phyloP scores from a whole-genome alignment of 257 asterid species.

The Pogostemon cablin region DNA sequence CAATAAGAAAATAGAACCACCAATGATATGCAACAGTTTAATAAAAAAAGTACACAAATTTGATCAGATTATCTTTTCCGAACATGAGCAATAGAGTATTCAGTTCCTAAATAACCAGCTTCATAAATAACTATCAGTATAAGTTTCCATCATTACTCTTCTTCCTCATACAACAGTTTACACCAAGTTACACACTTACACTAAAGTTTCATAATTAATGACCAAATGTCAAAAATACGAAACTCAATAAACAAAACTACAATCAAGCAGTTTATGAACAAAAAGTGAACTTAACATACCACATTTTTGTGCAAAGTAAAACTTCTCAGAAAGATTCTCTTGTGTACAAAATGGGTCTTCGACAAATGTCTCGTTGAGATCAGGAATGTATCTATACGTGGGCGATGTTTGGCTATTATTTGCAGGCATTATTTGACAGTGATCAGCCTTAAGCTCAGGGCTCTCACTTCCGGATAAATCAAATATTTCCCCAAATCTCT shows the following conservation, averaged over 20 bases:
- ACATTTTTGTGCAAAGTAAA: slow-evolving; percentile 19
- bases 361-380: slow-evolving; percentile 48
- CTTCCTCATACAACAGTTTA: too few species aligned
- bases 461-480: too few species aligned
- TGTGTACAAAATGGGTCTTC: slow-evolving; percentile 26
- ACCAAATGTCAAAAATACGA: background rate
- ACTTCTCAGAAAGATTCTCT: slow-evolving; percentile 38
- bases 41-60: too few species aligned
- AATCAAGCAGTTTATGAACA: slow-evolving; percentile 5
- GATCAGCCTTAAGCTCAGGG: too few species aligned
- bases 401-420: slow-evolving; percentile 26
- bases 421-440: too few species aligned
- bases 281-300: slow-evolving; percentile 37
- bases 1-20: too few species aligned
- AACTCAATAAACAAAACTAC: slow-evolving; percentile 1
- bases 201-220: background rate
- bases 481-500: too few species aligned
- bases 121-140: background rate
- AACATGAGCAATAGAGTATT: background rate
- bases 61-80: background rate
- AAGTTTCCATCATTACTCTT: too few species aligned
- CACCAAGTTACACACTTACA: background rate
- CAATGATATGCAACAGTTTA: too few species aligned
- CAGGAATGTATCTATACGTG: slow-evolving; percentile 44
- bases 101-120: background rate